Conservation (phyloP, 2,329 filamentous ascomycete genomes). For the Talaromyces albobiverticillius region DNA sequence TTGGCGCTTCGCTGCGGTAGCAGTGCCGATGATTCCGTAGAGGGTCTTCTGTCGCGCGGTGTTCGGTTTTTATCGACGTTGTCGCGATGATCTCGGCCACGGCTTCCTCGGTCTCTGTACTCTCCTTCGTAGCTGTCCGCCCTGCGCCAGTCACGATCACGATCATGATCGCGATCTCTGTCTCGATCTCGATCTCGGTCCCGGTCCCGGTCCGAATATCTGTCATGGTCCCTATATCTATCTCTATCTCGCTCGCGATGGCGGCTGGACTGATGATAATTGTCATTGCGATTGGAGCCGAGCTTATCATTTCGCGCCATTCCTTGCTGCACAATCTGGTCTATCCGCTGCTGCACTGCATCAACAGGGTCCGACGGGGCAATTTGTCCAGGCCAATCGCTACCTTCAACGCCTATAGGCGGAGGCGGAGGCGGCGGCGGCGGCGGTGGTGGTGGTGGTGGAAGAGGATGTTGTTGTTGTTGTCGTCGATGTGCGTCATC, state of each 20-base stretch:
- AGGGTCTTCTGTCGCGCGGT: conserved; percentile 3
- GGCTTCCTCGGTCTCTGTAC: conserved; percentile 7
- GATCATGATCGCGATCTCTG: neutral
- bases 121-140: conserved; percentile 8
- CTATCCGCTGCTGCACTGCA: conserved; percentile 35
- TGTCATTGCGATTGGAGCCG: conserved; percentile 13
- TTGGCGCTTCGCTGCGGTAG: neutral
- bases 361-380: conserved; percentile 19
- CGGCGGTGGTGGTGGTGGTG: too few species aligned
- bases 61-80: conserved; percentile 15
- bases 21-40: neutral
- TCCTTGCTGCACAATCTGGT: conserved; percentile 32
- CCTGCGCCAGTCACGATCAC: conserved; percentile 8
- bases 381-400: too few species aligned
- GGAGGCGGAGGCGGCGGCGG: conserved; percentile 19
- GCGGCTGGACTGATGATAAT: conserved; percentile 11
- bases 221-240: neutral
- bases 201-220: conserved; percentile 14
- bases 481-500: conserved; percentile 14
- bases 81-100: conserved; percentile 4
- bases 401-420: conserved; percentile 2
- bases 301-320: conserved; percentile 14
- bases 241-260: conserved; percentile 20
- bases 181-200: conserved; percentile 8
- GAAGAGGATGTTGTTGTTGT: conserved; percentile 23